Base-by-base conservation (phyloP, 116 monocot species). In the Phalaenopsis hybrid region DNA sequence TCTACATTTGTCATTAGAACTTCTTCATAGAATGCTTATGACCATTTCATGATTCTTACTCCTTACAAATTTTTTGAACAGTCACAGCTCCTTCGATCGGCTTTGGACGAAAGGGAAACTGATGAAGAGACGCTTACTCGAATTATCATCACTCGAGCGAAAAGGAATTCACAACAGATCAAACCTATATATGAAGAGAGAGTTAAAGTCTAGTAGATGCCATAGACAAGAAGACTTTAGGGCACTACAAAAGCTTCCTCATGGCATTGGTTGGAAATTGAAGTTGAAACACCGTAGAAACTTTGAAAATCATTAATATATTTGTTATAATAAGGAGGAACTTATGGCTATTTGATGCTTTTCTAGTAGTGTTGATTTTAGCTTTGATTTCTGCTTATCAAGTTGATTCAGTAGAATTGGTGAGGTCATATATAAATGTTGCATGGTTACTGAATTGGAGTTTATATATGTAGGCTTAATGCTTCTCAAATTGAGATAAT, bases 211-310 rank as follows among this genome's bases (percentile, higher is more conserved):
- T 96, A n/a, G 88, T 85, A 11, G 75, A 89, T 15, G 90, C 91
- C 28, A 80, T 96, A 48, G 55, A 18, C 68, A 89, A 85, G 78
- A 85, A 81, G 55, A 89, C 89, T 70, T 92, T 89, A 23, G 88
- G 92, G 37, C 79, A 96, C 75, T 91, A 92, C 87, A 89, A 89
- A 83, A 78, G 13, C 67, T 96, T 96, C 63, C 88, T 96, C 13
- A 88, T 96, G 49, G 94, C 89, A 37, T 80, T 96, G 61, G 55
- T 89, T 16, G 94, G 94, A 34, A 87, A 88, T 33, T 91, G 69
- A 87, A 70, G 11, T 16, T 21, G 21, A 61, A 61, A 21, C 20
- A 61, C 61, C 6, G 1, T n/a, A 21, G n/a, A 61, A 61, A 61
- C 18, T 61, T 31, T 31, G 0, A 31, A 31, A 31, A 31, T 31